Base-by-base conservation (phyloP, 2,329 filamentous ascomycete species). In the Pleomassaria siparia region DNA sequence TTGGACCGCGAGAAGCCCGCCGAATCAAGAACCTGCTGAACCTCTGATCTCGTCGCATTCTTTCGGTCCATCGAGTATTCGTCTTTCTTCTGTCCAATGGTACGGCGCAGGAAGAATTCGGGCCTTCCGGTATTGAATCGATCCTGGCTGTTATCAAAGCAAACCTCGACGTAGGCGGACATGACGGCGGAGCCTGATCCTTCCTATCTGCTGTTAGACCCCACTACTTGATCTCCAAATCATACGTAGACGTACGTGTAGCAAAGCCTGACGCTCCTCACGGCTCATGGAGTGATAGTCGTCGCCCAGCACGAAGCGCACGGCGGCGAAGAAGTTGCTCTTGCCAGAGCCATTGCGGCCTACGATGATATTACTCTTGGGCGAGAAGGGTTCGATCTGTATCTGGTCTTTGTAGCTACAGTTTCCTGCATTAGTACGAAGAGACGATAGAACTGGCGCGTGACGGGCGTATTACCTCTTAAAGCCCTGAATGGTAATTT, bases 401-500 rank as follows among this genome's bases (percentile, higher is more conserved):
- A 91, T 97, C 73, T 99, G 95, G 69, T 99, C 92, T 80, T 99
- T 99, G 84, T 99, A 99, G 81, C 91, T 96, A 63, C 46, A 37
- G 54, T 32, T 54, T 46, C 37, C 36, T 18, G 39, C 30, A 26
- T 62, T 52, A 56, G 52, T 47, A 20, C 29, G n/a, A 8, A 11
- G 9, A n/a, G n/a, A n/a, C n/a, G n/a, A n/a, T n/a, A n/a, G n/a
- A 22, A 4, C 4, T 28, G 30, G 9, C 3, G 18, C 30, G 29
- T n/a, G 16, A 22, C n/a, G 10, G 28, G 9, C 18, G 10, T 47
- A 74, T 59, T 73, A 95, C 91, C 91, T 96, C 77, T 99, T 99
- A 78, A 99, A 99, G 84, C 94, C 94, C 74, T 99, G 94, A 70
- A 99, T 97, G 73, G 96, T 97, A 73, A 97, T 96, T 78, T 99